Evolutionary conservation across 306 rosid genomes (phyloP).

Genomic region (Prunus campanulata): DNA sequence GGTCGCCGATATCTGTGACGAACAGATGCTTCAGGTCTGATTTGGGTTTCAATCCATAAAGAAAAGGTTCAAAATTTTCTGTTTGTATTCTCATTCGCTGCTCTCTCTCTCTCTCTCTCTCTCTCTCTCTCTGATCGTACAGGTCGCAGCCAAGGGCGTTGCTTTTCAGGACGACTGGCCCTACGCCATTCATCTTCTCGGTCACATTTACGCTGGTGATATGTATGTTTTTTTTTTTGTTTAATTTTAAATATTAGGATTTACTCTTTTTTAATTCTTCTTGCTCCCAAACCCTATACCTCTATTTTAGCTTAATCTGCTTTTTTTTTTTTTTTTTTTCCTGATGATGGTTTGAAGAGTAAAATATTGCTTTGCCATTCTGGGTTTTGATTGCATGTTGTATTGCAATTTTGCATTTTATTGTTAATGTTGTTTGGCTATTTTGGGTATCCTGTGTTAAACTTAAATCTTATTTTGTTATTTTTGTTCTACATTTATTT

Average conservation of each 20-base stretch:
- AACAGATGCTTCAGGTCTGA: constrained; percentile 64
- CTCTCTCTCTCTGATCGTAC: constrained; percentile 12
- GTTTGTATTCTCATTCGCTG: neutral
- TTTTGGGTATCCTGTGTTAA: neutral
- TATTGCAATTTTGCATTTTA: neutral
- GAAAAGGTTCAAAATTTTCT: neutral
- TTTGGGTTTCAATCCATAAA: neutral
- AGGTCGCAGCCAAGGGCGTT: constrained; percentile 82
- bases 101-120: neutral
- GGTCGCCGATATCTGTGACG: constrained; percentile 65
- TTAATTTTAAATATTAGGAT: neutral
- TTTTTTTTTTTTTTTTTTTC: too few species aligned
- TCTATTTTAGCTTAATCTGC: neutral
- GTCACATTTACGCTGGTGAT: constrained; percentile 64
- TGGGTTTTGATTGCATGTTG: neutral
- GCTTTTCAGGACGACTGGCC: constrained; percentile 80
- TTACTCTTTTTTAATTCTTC: neutral
- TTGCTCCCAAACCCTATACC: neutral
- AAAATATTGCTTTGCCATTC: neutral
- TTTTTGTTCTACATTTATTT: neutral
- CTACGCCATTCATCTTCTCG: constrained; percentile 69
- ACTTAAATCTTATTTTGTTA: neutral
- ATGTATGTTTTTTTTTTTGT: constrained; percentile 33
- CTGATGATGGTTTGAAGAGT: neutral
- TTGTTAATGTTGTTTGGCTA: neutral